phyloP scores from a whole-genome alignment of 192 early-diverging fungal genomes.

The Gryganskiella cystojenkinii region DNA sequence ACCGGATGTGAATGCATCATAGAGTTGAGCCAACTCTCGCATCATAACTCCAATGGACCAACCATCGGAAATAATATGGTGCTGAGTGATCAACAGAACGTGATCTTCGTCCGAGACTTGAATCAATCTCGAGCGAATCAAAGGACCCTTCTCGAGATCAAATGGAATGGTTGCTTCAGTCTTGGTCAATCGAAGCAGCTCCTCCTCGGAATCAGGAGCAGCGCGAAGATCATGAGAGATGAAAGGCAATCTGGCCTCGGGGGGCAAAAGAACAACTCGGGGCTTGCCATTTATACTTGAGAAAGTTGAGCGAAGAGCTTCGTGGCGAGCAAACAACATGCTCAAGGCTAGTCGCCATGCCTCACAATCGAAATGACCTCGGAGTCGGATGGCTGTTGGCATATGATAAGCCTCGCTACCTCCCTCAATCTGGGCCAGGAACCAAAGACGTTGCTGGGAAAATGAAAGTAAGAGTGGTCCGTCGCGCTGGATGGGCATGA shows the following conservation, averaged over 20 bases:
- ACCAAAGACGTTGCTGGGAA: too few species aligned
- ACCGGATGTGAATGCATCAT: not conserved
- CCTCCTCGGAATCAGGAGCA: not conserved
- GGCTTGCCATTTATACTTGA: not conserved
- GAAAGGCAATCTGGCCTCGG: not conserved
- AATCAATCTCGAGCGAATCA: slow-evolving; percentile 4
- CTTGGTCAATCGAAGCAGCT: not conserved
- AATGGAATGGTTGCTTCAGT: not conserved
- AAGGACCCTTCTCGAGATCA: slow-evolving; percentile 5
- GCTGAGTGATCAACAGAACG: not conserved
- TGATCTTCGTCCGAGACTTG: not conserved
- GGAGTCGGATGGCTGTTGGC: too few species aligned
- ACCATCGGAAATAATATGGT: slow-evolving; percentile 13
- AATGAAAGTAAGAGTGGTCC: not conserved
- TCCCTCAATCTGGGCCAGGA: not conserved
- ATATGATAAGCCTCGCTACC: not conserved
- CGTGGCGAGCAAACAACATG: not conserved
- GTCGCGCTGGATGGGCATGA: not conserved
- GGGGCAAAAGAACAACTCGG: not conserved
- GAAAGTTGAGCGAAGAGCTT: not conserved
- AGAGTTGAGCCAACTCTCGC: slow-evolving; percentile 4
- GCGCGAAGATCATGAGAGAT: not conserved
- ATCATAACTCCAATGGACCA: slow-evolving; percentile 3
- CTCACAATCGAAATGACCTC: too few species aligned
- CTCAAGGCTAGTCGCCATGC: not conserved